These are phyloP conservation scores for Xylaria venustula DNA, from an alignment of 495 filamentous ascomycete species.

Conservation along the genomic window DNA sequence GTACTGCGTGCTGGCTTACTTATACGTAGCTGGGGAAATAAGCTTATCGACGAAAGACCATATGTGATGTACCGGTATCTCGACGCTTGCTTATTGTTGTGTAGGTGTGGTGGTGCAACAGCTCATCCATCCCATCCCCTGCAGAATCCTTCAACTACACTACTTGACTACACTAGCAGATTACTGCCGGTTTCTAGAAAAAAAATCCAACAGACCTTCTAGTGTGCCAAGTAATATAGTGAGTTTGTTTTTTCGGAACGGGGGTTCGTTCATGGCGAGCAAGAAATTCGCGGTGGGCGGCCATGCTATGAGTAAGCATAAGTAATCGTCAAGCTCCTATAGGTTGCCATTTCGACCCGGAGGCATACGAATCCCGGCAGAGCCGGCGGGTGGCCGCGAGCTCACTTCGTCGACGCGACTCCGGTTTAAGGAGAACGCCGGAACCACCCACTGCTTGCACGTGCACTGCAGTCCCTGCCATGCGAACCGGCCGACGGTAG, in stretches of 20 bases:
- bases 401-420: constrained; percentile 75
- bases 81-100: too few species aligned
- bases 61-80: too few species aligned
- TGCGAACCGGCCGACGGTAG: constrained; percentile 85
- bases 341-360: constrained; percentile 29
- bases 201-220: background rate
- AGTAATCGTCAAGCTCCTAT: background rate
- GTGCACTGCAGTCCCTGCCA: constrained; percentile 96
- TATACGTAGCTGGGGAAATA: background rate
- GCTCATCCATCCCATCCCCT: too few species aligned
- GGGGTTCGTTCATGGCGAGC: too few species aligned
- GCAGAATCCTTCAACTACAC: too few species aligned
- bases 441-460: constrained; percentile 85
- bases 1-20: background rate
- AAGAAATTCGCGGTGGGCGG: too few species aligned
- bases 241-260: too few species aligned
- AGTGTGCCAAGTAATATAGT: too few species aligned
- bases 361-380: constrained; percentile 25
- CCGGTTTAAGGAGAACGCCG: constrained; percentile 82
- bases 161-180: too few species aligned
- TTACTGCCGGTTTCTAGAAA: background rate
- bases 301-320: too few species aligned
- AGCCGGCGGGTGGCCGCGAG: constrained; percentile 11
- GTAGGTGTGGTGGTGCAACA: too few species aligned
- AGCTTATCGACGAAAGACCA: background rate